Conservation (phyloP, 1,139 yeast genomes). For the Lodderomyces jiufengensis region DNA sequence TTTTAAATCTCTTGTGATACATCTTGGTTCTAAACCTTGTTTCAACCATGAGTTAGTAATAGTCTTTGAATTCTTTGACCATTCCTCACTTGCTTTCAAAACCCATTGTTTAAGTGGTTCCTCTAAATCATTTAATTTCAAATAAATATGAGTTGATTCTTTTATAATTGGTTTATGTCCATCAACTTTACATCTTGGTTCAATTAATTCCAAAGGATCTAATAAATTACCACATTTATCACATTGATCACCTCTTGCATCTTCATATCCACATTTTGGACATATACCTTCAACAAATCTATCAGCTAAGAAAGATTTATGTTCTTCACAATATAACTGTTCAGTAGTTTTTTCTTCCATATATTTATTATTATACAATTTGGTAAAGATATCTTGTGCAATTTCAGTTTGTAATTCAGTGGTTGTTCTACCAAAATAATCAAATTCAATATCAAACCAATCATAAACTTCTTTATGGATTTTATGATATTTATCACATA, state of each 20-base stretch:
- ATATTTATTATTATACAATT: constrained; percentile 67
- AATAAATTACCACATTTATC: constrained; percentile 90
- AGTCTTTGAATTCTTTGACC: constrained; percentile 89
- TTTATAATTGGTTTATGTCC: constrained; percentile 74
- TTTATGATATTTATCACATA: constrained; percentile 86
- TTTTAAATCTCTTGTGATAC: constrained; percentile 92
- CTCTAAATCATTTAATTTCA: constrained; percentile 80
- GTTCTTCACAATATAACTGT: constrained; percentile 88
- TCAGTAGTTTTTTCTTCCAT: constrained; percentile 85
- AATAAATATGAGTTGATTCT: constrained; percentile 81
- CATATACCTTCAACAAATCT: constrained; percentile 97
- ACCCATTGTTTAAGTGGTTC: constrained; percentile 72
- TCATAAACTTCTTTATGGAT: constrained; percentile 88
- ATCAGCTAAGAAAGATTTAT: constrained; percentile 90
- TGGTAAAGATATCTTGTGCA: constrained; percentile 86
- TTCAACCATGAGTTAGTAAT: constrained; percentile 92
- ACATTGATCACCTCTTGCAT: constrained; percentile 99
- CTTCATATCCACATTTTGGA: constrained; percentile 91
- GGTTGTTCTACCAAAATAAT: constrained; percentile 94
- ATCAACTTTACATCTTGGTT: constrained; percentile 95
- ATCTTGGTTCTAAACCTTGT: constrained; percentile 90
- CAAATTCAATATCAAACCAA: constrained; percentile 96
- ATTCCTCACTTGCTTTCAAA: constrained; percentile 58
- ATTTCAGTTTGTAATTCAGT: constrained; percentile 89
- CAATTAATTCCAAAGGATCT: constrained; percentile 87